Percentiles rank a stretch among this genome's conserved stretches.
These are phyloP conservation scores for Pichia sp. DNA, from an alignment of 1,139 yeast genomes.

Conservation along the genomic window DNA sequence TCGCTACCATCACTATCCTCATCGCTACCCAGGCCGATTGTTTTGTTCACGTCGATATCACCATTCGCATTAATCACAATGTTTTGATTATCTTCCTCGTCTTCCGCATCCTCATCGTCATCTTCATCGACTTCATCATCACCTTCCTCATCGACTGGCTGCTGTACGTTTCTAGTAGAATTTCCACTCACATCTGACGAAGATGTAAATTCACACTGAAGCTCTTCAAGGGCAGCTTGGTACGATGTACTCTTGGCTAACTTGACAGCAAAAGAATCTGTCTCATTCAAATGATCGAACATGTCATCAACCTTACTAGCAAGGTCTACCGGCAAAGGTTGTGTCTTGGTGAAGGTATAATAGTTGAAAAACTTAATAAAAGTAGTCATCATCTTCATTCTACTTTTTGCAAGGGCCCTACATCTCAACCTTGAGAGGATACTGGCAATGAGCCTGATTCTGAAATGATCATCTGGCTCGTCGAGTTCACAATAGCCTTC, in stretches of 20 bases:
- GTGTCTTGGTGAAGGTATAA: conserved; percentile 58
- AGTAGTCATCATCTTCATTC: conserved; percentile 1
- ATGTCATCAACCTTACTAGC: conserved; percentile 46
- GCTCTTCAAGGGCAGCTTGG: conserved; percentile 35
- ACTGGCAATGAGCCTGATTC: conserved; percentile 49
- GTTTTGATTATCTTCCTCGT: background rate
- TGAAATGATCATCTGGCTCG: conserved; percentile 60
- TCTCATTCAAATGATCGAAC: conserved; percentile 30
- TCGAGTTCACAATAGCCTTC: conserved; percentile 41
- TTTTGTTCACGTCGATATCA: too few relatives aligned
- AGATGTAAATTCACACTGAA: conserved; percentile 31
- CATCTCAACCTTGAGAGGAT: conserved; percentile 10
- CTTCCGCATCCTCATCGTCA: conserved; percentile 4
- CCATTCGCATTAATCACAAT: background rate
- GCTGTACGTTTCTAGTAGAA: too few relatives aligned
- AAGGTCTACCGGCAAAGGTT: conserved; percentile 61
- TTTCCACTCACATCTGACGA: too few relatives aligned
- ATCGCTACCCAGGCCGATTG: too few relatives aligned
- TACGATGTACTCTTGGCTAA: conserved; percentile 23
- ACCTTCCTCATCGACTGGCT: too few relatives aligned
- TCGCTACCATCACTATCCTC: conserved; percentile 13
- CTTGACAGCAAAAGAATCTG: too few relatives aligned
- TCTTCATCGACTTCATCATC: conserved; percentile 10
- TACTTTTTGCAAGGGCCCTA: background rate
- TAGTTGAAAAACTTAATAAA: conserved; percentile 65